These are phyloP conservation scores for Fraxinus xanthoxyloides DNA, from an alignment of 305 asterid genomes.

Conservation along the genomic window DNA sequence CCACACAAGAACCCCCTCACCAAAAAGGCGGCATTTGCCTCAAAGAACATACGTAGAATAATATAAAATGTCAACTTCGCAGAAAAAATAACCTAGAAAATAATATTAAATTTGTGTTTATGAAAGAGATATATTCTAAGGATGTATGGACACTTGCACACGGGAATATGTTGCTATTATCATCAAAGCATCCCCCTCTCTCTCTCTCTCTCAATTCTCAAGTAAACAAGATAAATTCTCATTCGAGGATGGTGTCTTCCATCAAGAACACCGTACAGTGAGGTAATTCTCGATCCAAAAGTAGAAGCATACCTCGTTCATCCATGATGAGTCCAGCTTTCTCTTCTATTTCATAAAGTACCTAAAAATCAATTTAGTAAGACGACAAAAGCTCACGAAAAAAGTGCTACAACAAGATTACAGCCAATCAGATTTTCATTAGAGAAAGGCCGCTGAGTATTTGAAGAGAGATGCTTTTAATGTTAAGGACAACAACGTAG, in stretches of 20 bases:
- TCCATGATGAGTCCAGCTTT: constrained; percentile 80
- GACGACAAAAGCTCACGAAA: not conserved
- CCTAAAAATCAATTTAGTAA: constrained; percentile 36
- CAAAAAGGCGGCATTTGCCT: not conserved
- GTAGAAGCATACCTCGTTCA: constrained; percentile 64
- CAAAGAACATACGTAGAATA: not conserved
- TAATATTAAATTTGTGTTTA: not conserved
- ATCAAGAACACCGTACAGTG: not conserved
- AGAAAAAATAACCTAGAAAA: not conserved
- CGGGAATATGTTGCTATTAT: not conserved
- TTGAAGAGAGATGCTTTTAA: not conserved
- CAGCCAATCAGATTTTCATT: not conserved
- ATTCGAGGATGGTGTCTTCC: not conserved
- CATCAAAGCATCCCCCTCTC: not conserved
- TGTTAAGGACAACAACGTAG: constrained; percentile 4
- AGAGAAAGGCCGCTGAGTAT: not conserved
- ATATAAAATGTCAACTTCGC: not conserved
- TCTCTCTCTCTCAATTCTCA: not conserved
- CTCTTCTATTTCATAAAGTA: constrained; percentile 81
- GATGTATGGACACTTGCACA: not conserved
- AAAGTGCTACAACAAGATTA: not conserved
- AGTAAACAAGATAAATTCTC: not conserved
- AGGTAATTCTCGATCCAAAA: not conserved
- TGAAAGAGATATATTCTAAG: not conserved
- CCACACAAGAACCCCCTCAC: not conserved